phyloP scores from a whole-genome alignment of 768 basidiomycete species.

The Psilocybe sp. region DNA sequence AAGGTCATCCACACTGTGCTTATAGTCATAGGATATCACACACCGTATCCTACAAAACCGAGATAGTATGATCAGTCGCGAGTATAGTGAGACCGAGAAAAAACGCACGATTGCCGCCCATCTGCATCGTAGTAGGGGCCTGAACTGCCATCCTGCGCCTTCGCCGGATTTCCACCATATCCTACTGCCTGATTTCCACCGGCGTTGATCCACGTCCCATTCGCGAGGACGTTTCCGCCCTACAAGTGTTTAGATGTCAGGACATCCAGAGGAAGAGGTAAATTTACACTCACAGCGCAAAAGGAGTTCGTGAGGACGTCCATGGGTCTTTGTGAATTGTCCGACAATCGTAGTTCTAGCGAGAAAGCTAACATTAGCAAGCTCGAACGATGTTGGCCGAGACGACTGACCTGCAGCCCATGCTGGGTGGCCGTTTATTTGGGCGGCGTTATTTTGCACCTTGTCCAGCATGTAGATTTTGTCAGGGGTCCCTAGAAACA shows the following conservation, averaged over 20 bases:
- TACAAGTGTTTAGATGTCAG: constrained; percentile 9
- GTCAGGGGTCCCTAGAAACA: constrained; percentile 44
- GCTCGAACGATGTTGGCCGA: not conserved
- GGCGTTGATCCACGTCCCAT: constrained; percentile 78
- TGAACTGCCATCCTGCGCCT: constrained; percentile 40
- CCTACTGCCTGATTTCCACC: constrained; percentile 73
- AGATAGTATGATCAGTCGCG: not conserved
- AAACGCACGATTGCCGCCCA: constrained; percentile 52
- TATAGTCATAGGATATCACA: not conserved
- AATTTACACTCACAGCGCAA: constrained; percentile 55
- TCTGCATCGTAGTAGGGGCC: constrained; percentile 56
- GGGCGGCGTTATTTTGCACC: constrained; percentile 64
- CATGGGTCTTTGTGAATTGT: constrained; percentile 65
- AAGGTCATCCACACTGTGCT: not conserved
- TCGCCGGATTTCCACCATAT: constrained; percentile 46
- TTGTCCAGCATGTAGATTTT: constrained; percentile 71
- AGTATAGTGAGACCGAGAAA: not conserved
- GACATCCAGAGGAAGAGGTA: not conserved
- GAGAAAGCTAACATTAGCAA: not conserved
- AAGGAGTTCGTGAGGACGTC: constrained; percentile 76
- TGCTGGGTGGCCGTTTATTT: constrained; percentile 64
- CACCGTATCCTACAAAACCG: constrained; percentile 41
- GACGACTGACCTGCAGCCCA: constrained; percentile 57
- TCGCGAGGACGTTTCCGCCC: constrained; percentile 59
- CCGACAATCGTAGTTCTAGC: constrained; percentile 50